Evolutionary conservation across 2,329 filamentous ascomycete species (phyloP), one percentile per base, ranked within the genome.

Genomic region (Hypoxylon sp.): DNA sequence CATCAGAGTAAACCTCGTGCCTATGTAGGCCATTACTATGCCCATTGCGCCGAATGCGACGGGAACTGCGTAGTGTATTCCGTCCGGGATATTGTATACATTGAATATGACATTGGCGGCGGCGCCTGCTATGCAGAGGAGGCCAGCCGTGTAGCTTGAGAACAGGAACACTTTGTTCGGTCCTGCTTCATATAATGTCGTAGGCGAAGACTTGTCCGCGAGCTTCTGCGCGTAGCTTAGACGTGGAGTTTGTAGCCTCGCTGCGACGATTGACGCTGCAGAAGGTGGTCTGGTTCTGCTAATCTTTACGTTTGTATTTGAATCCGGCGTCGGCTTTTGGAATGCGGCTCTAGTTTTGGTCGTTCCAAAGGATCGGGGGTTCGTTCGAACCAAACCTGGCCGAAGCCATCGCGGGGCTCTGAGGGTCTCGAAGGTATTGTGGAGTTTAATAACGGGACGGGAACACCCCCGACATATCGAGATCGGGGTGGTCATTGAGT

Each of bases 161-260:
- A 87, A 76, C 69, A 91, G 85, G 78, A 90, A 91, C 79, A 85
- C 84, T 63, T 86, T 86, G 74, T 92, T 90, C 0, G 89, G 89
- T 13, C 89, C 88, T 1, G 87, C 86, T 74, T 90, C 84, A 81
- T 92, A 93, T 48, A 93, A 82, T 2, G 87, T 79, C 6, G 90
- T 89, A 4, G 86, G 84, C 1, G 83, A 80, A n/a, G 83, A 75
- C 69, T 88, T 86, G 64, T 82, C 81, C 13, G 88, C 86, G 40
- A 93, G 84, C 66, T 84, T 85, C 68, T 85, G 85, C 74, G 85
- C 83, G 79, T 85, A 89, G 80, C 83, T 73, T 81, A 84, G 75
- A 73, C 73, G 61, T 73, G 79, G 42, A 72, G 75, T 7, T 74
- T 70, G 62, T 66, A 67, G 59, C 60, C 46, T 62, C 60, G 56